A percentile compares a stretch with the other conserved stretches of the same genome.
Evolutionary conservation across 2,329 filamentous ascomycete genomes (phyloP).

Genomic region (Alternaria incomplexa): DNA sequence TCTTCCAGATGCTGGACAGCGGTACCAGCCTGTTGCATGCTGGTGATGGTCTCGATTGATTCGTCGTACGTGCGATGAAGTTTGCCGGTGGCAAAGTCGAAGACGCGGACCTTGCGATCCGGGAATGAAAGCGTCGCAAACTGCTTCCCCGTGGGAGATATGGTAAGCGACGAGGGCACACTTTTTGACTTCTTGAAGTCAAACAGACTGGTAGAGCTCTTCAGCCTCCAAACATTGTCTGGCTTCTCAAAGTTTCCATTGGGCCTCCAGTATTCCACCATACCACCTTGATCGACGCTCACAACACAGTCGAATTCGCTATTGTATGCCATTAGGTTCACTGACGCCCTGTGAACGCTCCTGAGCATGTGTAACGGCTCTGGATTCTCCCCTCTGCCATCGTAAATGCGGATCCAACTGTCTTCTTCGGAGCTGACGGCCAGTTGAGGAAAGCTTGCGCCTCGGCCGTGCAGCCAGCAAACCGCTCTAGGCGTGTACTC

Average conservation of each 20-base stretch:
- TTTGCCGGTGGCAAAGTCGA: slow-evolving; percentile 89
- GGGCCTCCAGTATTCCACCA: slow-evolving; percentile 96
- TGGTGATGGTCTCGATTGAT: slow-evolving; percentile 83
- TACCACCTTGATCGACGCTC: slow-evolving; percentile 86
- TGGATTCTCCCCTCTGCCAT: slow-evolving; percentile 83
- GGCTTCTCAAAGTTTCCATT: slow-evolving; percentile 85
- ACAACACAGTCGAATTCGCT: slow-evolving; percentile 86
- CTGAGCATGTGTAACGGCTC: slow-evolving; percentile 78
- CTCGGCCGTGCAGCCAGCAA: slow-evolving; percentile 87
- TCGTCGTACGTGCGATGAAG: slow-evolving; percentile 94
- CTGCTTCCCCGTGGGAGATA: slow-evolving; percentile 84
- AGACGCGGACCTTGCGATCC: slow-evolving; percentile 89
- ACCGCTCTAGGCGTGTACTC: slow-evolving; percentile 77
- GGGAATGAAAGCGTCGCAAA: slow-evolving; percentile 92
- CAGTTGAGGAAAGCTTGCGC: slow-evolving; percentile 84
- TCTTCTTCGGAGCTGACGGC: slow-evolving; percentile 80
- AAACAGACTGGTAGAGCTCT: slow-evolving; percentile 92
- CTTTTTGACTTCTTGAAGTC: slow-evolving; percentile 96
- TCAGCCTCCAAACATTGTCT: slow-evolving; percentile 87
- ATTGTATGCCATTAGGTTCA: slow-evolving; percentile 89
- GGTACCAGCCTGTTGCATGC: slow-evolving; percentile 95
- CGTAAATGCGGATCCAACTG: slow-evolving; percentile 80
- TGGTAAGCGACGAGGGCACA: slow-evolving; percentile 77
- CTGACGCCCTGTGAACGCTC: slow-evolving; percentile 79
- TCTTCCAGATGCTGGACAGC: slow-evolving; percentile 81